Evolutionary conservation across 495 filamentous ascomycete species (phyloP), one percentile per base, ranked within the genome.

Genomic region (Daldinia concentrica): DNA sequence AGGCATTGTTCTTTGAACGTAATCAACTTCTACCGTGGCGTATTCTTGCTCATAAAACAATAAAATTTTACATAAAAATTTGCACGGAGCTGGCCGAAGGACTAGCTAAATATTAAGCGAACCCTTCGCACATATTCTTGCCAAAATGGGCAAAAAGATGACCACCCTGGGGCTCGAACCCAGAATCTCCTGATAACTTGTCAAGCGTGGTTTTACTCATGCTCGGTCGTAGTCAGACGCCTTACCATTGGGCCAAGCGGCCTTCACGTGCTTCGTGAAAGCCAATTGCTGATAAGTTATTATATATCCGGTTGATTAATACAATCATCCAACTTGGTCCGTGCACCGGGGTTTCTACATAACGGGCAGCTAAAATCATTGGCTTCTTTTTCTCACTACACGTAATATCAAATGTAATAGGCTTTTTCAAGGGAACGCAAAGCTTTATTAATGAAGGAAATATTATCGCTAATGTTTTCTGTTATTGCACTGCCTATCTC

Each of bases 111-210:
- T 24, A 11, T 22, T 48, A 48, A 24, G 19, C 17, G 19, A 48
- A 6, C 17, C 7, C 22, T 22, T 24, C 22, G 9, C 43, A 48
- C 43, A 48, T 4, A 12, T 48, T 22, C 43, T 48, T 2, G 19
- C 9, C 7, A 3, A 11, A 22, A 24, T 4, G 11, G 2, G 19
- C 9, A 48, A 48, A 48, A 48, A 48, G 8, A 36, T 63, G 61
- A 63, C 61, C 61, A 54, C 48, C 61, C 61, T 63, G 61, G 61
- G 61, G 61, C 45, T 63, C 61, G 61, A 63, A 63, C 61, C 61
- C 61, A 63, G 61, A 63, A 63, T 63, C 61, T 63, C 61, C 61
- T 63, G 61, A 63, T 63, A 55, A 63, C 61, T 55, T 11, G 1
- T n/a, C 61, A 22, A 63, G 32, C 45, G 19, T 63, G 50, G 29